Conservation (phyloP, 1,139 yeast species). For the Sugiyamaella grinbergsii region DNA sequence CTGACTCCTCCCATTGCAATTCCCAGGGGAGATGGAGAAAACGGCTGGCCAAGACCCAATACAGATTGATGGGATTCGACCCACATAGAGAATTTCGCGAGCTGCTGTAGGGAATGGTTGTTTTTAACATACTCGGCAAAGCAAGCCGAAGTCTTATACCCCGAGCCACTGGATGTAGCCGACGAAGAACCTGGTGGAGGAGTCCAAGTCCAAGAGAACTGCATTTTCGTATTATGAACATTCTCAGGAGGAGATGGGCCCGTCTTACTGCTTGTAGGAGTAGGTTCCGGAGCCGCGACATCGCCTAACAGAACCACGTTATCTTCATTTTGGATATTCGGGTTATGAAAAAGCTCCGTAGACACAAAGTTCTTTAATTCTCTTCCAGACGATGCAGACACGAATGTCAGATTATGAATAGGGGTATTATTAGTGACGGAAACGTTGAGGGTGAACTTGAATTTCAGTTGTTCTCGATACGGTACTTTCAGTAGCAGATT, state of each 20-base stretch:
- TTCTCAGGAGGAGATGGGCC: constrained; percentile 23
- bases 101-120: constrained; percentile 41
- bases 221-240: constrained; percentile 22
- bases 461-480: constrained; percentile 19
- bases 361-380: constrained; percentile 42
- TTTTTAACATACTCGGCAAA: constrained; percentile 47
- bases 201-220: constrained; percentile 41
- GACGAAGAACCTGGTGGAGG: constrained; percentile 27
- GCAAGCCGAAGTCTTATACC: constrained; percentile 35
- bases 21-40: constrained; percentile 14
- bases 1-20: constrained; percentile 9
- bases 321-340: constrained; percentile 46
- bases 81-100: constrained; percentile 44
- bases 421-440: constrained; percentile 24
- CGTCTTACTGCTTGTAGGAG: constrained; percentile 21
- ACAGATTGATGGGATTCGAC: constrained; percentile 26
- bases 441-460: constrained; percentile 17
- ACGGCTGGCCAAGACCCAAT: constrained; percentile 4
- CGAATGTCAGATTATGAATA: constrained; percentile 41
- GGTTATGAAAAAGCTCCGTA: constrained; percentile 45
- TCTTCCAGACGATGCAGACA: constrained; percentile 35
- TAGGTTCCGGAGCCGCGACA: constrained; percentile 27
- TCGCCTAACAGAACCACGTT: constrained; percentile 46
- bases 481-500: constrained; percentile 33
- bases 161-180: constrained; percentile 21